Conservation (phyloP, 1,284 basidiomycete species). For the Ceratobasidium sp. region DNA sequence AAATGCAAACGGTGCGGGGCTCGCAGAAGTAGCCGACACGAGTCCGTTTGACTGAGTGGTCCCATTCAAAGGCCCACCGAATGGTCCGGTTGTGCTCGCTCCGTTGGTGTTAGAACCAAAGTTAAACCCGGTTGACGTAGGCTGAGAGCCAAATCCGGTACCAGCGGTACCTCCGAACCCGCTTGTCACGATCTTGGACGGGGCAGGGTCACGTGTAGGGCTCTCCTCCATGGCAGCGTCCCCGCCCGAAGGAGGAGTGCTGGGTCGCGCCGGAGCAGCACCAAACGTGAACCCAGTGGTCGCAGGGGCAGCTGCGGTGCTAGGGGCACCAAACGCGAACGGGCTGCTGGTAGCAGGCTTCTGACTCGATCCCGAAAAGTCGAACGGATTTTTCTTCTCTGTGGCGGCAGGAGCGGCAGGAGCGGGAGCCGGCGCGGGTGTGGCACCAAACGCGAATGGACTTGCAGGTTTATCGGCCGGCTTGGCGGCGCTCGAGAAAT, state of each 20-base stretch:
- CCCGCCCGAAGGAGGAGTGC: constrained; percentile 53
- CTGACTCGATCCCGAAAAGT: constrained; percentile 8
- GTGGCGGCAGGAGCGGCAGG: constrained; percentile 29
- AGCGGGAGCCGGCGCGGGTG: constrained; percentile 50
- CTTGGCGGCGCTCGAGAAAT: constrained; percentile 20
- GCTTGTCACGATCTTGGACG: constrained; percentile 36
- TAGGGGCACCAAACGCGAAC: constrained; percentile 40
- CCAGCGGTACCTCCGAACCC: constrained; percentile 14
- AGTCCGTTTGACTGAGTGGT: constrained; percentile 20
- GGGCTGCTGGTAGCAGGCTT: constrained; percentile 31
- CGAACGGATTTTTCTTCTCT: constrained; percentile 33
- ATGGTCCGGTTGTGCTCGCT: constrained; percentile 1
- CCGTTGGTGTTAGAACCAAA: constrained; percentile 29
- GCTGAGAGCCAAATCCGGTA: not conserved
- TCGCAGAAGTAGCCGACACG: constrained; percentile 15
- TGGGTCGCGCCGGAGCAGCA: constrained; percentile 18
- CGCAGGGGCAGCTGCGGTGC: constrained; percentile 47
- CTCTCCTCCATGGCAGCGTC: constrained; percentile 70
- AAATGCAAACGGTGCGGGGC: constrained; percentile 22
- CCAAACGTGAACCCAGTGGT: constrained; percentile 42
- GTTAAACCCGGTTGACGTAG: constrained; percentile 4
- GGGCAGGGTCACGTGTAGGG: constrained; percentile 52
- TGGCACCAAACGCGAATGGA: constrained; percentile 45
- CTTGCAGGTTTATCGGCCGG: constrained; percentile 74
- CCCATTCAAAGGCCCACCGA: constrained; percentile 19